Evolutionary conservation across 805 yeast species (phyloP).

Genomic region (Saccharomyces kudriavzevii): DNA sequence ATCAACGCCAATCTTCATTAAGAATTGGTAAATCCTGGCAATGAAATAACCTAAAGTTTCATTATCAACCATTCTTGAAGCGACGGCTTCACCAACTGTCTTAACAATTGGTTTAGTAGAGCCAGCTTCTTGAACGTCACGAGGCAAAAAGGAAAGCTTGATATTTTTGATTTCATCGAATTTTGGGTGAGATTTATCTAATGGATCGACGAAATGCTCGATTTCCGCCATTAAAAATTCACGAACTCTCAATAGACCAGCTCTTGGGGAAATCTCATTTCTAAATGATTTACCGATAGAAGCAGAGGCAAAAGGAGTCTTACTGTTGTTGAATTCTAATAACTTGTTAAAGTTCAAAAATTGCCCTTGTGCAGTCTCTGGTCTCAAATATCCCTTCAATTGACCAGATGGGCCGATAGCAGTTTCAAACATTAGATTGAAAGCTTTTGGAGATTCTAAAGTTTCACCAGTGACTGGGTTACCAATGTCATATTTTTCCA

Average conservation of each 20-base stretch:
- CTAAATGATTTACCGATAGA: conserved; percentile 98
- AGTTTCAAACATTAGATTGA: conserved; percentile 98
- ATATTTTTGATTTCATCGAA: conserved; percentile 70
- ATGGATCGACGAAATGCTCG: conserved; percentile 96
- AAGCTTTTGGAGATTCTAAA: conserved; percentile 85
- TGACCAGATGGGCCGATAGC: conserved; percentile 98
- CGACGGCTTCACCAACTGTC: conserved; percentile 87
- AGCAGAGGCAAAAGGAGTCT: conserved; percentile 99
- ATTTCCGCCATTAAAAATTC: conserved; percentile 99
- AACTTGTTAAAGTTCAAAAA: conserved; percentile 90
- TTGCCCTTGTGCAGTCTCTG: conserved; percentile 99
- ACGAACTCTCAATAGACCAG: conserved; percentile 95
- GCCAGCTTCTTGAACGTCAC: conserved; percentile 82
- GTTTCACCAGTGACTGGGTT: conserved; percentile 87
- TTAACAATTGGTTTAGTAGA: conserved; percentile 54
- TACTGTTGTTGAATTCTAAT: conserved; percentile 87
- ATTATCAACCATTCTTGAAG: conserved; percentile 82
- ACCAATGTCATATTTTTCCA: conserved; percentile 70
- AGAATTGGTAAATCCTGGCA: conserved; percentile 83
- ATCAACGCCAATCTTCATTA: conserved; percentile 86
- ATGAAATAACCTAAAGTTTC: conserved; percentile 95
- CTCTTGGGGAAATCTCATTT: conserved; percentile 97
- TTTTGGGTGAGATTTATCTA: conserved; percentile 71
- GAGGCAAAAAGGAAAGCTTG: conserved; percentile 72
- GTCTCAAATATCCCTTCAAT: conserved; percentile 90